phyloP scores from a whole-genome alignment of 2,329 filamentous ascomycete genomes.

The Clathrospora elynae region DNA sequence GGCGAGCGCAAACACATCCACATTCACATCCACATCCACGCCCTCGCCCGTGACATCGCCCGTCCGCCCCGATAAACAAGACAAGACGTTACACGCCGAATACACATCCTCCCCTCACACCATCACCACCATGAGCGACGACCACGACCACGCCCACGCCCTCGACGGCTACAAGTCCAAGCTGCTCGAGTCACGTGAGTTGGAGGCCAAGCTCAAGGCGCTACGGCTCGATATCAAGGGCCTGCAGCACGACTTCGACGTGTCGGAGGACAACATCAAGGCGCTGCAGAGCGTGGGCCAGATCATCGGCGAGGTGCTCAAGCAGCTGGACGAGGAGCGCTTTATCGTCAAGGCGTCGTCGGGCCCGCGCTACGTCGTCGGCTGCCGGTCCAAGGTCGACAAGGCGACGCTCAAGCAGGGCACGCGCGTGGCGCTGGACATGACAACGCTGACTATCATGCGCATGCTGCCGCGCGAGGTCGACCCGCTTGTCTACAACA shows the following conservation, averaged over 20 bases:
- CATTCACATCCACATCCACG: slow-evolving; percentile 4
- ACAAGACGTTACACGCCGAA: too few relatives aligned
- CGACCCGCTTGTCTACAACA: slow-evolving; percentile 98
- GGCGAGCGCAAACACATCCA: too few relatives aligned
- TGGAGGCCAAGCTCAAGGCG: slow-evolving; percentile 96
- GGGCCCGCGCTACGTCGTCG: slow-evolving; percentile 95
- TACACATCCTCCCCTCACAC: slow-evolving; percentile 9
- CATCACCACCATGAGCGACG: slow-evolving; percentile 45
- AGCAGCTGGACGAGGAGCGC: slow-evolving; percentile 98
- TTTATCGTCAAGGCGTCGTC: slow-evolving; percentile 99
- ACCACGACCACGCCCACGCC: slow-evolving; percentile 58
- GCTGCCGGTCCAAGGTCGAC: slow-evolving; percentile 97
- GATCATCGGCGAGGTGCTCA: slow-evolving; percentile 98
- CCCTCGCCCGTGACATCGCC: slow-evolving; percentile 8
- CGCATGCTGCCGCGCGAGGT: slow-evolving; percentile 98
- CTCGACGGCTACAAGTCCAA: slow-evolving; percentile 60
- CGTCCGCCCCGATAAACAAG: too few relatives aligned
- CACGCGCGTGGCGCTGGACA: slow-evolving; percentile 94
- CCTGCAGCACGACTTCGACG: slow-evolving; percentile 90
- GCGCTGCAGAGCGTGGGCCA: slow-evolving; percentile 97
- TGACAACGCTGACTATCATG: slow-evolving; percentile 99
- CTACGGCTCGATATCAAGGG: slow-evolving; percentile 95
- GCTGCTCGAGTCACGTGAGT: slow-evolving; percentile 90
- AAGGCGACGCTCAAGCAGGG: slow-evolving; percentile 97
- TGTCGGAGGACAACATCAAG: slow-evolving; percentile 99